Conservation (phyloP, 306 rosid genomes). For the Quillaja saponaria region DNA sequence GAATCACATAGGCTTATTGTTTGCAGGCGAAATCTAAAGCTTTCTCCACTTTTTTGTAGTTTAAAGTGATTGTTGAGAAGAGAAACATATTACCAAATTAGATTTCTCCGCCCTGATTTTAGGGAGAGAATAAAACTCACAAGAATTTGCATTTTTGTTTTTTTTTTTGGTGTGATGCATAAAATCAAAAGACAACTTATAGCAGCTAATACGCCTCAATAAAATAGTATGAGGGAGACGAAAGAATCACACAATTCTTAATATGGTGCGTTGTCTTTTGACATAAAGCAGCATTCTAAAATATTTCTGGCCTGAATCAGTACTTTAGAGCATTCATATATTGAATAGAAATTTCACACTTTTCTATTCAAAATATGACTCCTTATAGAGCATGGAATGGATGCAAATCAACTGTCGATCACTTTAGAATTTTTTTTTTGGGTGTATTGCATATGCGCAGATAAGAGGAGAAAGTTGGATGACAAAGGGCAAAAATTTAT, state of each 20-base stretch:
- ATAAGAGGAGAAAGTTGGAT: too few relatives aligned
- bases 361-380: not conserved
- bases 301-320: not conserved
- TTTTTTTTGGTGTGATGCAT: too few relatives aligned
- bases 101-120: too few relatives aligned
- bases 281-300: not conserved
- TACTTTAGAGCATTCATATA: not conserved
- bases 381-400: not conserved
- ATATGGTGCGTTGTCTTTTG: not conserved
- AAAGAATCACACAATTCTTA: not conserved
- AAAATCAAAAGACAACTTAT: constrained; percentile 2
- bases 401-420: not conserved
- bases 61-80: too few relatives aligned
- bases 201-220: not conserved
- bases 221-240: not conserved
- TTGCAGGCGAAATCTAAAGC: too few relatives aligned
- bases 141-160: too few relatives aligned
- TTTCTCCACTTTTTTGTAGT: too few relatives aligned
- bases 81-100: too few relatives aligned
- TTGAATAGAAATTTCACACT: not conserved
- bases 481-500: too few relatives aligned
- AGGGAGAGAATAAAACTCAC: too few relatives aligned
- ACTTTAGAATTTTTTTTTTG: not conserved
- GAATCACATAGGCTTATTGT: too few relatives aligned
- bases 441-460: too few relatives aligned